Evolutionary conservation across 352 stramenopile species (phyloP), one percentile per base, ranked within the genome.

Genomic region (Phytophthora chlamydospora): DNA sequence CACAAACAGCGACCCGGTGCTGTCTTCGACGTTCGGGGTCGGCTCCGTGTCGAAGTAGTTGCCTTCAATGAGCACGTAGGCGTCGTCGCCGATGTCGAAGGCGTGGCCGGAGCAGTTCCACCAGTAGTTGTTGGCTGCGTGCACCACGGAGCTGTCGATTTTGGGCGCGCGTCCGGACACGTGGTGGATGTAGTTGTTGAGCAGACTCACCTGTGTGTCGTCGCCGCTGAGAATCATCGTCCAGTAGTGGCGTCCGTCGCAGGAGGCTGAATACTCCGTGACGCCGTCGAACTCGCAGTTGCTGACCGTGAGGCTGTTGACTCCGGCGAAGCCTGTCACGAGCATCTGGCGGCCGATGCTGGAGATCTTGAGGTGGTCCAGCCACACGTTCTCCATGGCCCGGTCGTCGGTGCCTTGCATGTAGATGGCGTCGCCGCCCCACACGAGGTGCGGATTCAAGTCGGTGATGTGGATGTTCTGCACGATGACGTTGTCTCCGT

Each of bases 391-490:
- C 29, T 79, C 42, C 34, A 66, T 51, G 2, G 67, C 31, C 6
- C 19, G 33, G 16, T 59, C 58, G 16, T 54, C 56, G 24, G 38
- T 62, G 9, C 62, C 68, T 5, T 62, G 43, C 34, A 75, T 63
- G 11, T 46, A 55, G 17, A 75, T 62, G 13, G 67, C 67, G 40
- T 75, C 67, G 2, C 67, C 67, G 12, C 59, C 66, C 66, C 66
- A 75, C n/a, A 86, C 53, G 0, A 82, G 39, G 24, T 83, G 70
- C 33, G 78, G 75, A 55, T 88, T 88, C 14, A 88, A 45, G 42
- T 88, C 56, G 14, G 61, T 80, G 62, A 88, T 80, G 63, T 83
- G 59, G 40, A 88, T 66, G 48, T 88, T 85, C 59, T 85, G 75
- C 12, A 85, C 34, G 38, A 88, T 83, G 19, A 83, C 73, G 52